Evolutionary conservation across 2,329 filamentous ascomycete genomes (phyloP).

Genomic region (Ophiostoma ulmi): DNA sequence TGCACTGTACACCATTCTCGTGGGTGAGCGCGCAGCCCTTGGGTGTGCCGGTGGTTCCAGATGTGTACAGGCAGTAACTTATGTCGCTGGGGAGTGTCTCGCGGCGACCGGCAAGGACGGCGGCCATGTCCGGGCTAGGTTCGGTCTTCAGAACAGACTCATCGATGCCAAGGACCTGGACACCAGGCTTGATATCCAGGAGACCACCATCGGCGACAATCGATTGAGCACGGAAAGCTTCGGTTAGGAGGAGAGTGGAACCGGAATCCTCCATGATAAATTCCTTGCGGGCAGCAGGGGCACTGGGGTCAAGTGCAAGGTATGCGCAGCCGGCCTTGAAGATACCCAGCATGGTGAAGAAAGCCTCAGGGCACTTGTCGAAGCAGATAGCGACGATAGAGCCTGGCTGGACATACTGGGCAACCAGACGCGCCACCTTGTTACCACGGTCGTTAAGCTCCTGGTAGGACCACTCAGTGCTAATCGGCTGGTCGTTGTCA

Average conservation of each 20-base stretch:
- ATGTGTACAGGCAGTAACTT: slow-evolving; percentile 83
- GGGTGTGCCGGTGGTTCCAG: slow-evolving; percentile 77
- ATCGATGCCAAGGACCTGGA: slow-evolving; percentile 35
- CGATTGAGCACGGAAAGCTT: slow-evolving; percentile 29
- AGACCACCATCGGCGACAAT: slow-evolving; percentile 13
- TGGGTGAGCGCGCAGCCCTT: slow-evolving; percentile 88
- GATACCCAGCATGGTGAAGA: slow-evolving; percentile 74
- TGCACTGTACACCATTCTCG: slow-evolving; percentile 81
- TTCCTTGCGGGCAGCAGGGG: slow-evolving; percentile 65
- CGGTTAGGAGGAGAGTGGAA: slow-evolving; percentile 58
- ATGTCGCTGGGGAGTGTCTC: slow-evolving; percentile 45
- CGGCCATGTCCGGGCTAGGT: neutral
- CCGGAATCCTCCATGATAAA: slow-evolving; percentile 74
- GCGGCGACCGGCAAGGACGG: neutral
- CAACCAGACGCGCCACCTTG: slow-evolving; percentile 62
- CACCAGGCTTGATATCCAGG: slow-evolving; percentile 35
- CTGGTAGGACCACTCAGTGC: slow-evolving; percentile 65
- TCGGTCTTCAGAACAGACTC: slow-evolving; percentile 32
- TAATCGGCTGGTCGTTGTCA: slow-evolving; percentile 37
- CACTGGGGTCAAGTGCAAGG: slow-evolving; percentile 70
- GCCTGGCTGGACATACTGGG: slow-evolving; percentile 47
- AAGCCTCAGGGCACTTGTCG: slow-evolving; percentile 78
- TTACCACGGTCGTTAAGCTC: slow-evolving; percentile 68
- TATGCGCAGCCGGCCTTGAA: slow-evolving; percentile 78
- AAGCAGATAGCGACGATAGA: slow-evolving; percentile 71